Base-by-base conservation (phyloP, 2,329 filamentous ascomycete genomes). In the Fusarium sp. region DNA sequence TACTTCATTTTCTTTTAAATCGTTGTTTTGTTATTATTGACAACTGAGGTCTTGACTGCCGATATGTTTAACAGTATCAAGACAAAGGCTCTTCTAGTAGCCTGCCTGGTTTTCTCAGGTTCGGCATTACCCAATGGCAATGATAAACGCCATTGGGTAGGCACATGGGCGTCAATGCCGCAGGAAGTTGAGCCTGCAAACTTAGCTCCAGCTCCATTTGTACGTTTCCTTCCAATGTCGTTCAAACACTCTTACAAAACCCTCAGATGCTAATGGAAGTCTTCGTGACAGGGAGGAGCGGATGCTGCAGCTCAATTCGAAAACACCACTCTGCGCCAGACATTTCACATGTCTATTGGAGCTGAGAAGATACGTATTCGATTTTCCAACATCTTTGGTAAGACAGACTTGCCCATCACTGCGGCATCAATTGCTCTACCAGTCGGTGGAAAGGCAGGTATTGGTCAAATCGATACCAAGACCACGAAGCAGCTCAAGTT, bases 151-250 rank as follows among this genome's bases (percentile, higher is more conserved):
- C 67, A 71, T 6, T 72, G 70, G 70, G 70, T 72, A 49, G 70
- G 70, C 12, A 50, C 70, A 39, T 72, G 70, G 70, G 63, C 70
- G 0, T 65, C 65, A 0, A 72, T 72, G 70, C 70, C 70, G 2
- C 70, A 72, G 8, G 70, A 70, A 10, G 70, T 70, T 17, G 70
- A 72, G 39, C 46, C 61, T 42, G 56, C 35, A 4, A 72, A 72
- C 22, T 14, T 72, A 6, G 70, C 70, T 5, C 70, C 70, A 1
- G 41, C 70, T 20, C 70, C 70, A 1, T 73, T 72, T 31, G 70
- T 72, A 44, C 10, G 70, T 70, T 15, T 1, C 7, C 4, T 5
- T 15, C 4, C 2, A 3, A 3, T 8, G 2, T 0, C 10, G 2
- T 6, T 52, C 1, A 15, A 11, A 6, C 4, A 3, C 1, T n/a